Percentiles rank a stretch among this genome's conserved stretches.
Evolutionary conservation across 2,329 filamentous ascomycete genomes (phyloP).

Genomic region (Aphanocladium album): DNA sequence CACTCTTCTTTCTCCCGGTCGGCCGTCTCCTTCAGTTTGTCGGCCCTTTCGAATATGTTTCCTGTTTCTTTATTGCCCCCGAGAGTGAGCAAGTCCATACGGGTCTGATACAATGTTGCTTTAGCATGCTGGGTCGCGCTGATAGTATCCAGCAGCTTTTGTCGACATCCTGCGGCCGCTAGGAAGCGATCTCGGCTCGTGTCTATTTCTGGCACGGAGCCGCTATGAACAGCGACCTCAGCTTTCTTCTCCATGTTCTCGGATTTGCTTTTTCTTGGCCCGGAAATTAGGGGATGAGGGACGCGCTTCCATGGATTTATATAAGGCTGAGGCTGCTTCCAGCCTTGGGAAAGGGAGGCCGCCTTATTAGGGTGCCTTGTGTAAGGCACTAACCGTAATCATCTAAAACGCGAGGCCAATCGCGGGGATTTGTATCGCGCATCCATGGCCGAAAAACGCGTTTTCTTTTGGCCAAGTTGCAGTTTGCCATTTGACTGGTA

Average conservation of each 20-base stretch:
- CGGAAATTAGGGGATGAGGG: neutral
- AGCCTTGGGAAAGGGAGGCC: neutral
- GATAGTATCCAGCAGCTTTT: neutral
- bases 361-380: neutral
- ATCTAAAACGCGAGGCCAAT: neutral
- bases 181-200: neutral
- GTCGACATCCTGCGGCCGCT: neutral
- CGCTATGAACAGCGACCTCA: neutral
- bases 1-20: conserved; percentile 1
- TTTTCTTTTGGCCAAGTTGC: too few relatives aligned
- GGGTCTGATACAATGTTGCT: neutral
- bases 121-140: neutral
- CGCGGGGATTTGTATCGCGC: too few relatives aligned
- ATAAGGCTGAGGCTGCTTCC: neutral
- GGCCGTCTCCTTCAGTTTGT: neutral
- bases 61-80: neutral
- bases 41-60: neutral
- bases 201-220: neutral
- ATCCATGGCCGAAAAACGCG: too few relatives aligned
- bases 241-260: neutral
- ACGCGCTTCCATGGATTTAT: neutral
- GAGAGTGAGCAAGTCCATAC: neutral
- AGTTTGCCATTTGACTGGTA: too few relatives aligned
- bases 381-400: neutral
- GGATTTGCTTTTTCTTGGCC: neutral